Conservation (phyloP, 345 rosid species). For the Kernera saxatilis region DNA sequence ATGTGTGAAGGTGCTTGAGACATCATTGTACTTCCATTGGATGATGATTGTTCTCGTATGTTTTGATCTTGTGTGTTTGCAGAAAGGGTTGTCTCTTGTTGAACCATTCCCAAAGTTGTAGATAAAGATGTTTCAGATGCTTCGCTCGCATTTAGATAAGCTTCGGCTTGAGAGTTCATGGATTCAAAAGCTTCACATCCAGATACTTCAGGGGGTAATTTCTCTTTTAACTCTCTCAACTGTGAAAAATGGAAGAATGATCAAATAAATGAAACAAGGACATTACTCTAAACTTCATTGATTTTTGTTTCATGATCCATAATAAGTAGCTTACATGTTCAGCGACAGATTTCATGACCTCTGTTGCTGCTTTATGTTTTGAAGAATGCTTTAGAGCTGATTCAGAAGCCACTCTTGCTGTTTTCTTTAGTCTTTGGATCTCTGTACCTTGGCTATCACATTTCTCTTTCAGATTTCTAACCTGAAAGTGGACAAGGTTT, state of each 20-base stretch:
- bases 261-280: background rate
- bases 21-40: slow-evolving; percentile 14
- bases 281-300: no score
- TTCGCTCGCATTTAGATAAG: slow-evolving; percentile 32
- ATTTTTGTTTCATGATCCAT: background rate
- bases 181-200: slow-evolving; percentile 49
- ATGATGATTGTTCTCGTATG: slow-evolving; percentile 26
- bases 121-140: slow-evolving; percentile 34
- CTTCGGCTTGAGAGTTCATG: slow-evolving; percentile 52
- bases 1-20: slow-evolving; percentile 31
- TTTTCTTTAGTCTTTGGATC: slow-evolving; percentile 44
- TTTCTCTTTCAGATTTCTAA: slow-evolving; percentile 54
- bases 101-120: slow-evolving; percentile 22
- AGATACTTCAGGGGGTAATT: slow-evolving; percentile 51
- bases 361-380: slow-evolving; percentile 49
- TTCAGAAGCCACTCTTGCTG: slow-evolving; percentile 45
- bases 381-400: slow-evolving; percentile 51
- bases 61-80: slow-evolving; percentile 24
- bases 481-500: slow-evolving; percentile 35
- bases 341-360: slow-evolving; percentile 47
- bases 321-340: slow-evolving; percentile 45
- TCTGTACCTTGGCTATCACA: slow-evolving; percentile 61
- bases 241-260: slow-evolving; percentile 27
- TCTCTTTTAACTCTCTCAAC: slow-evolving; percentile 57
- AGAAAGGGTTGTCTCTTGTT: slow-evolving; percentile 12